Base-by-base conservation (phyloP, 352 stramenopile species). In the Globisporangium carolinianum region DNA sequence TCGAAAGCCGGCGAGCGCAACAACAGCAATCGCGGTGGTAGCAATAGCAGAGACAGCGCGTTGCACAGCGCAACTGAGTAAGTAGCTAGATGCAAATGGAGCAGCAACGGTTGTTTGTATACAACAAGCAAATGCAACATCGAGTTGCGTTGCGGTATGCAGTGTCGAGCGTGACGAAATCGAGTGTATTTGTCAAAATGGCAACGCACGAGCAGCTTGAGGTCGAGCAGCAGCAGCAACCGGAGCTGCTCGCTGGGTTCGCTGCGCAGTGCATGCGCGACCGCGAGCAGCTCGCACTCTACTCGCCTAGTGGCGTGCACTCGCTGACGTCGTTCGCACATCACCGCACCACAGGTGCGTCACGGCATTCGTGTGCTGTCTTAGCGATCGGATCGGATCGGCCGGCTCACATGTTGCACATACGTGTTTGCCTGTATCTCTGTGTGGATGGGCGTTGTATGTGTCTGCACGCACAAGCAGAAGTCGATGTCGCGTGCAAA, bases 401-500 rank as follows among this genome's bases (percentile, higher is more conserved):
- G 24, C 24, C 24, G 24, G 1, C 24, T 24, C 24, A 24, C 24
- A 24, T 24, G 24, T 24, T 24, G 24, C 24, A 24, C 24, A 2
- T 2, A 24, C 24, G 24, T 24, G 24, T 24, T 24, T 24, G 24
- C 24, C 24, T 24, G 24, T 24, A 24, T 24, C 24, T 24, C 24
- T 24, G 24, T 24, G 24, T 24, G 24, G 24, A 24, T 24, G 24
- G 1, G 24, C 1, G 24, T 24, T 24, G 24, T 24, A 24, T 24
- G 24, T 24, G 24, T 24, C 24, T 24, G 24, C 24, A 24, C 24
- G 24, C 24, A 24, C 24, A 24, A 24, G 24, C 24, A 91, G 84
- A 89, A 50, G 78, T 94, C 43, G 84, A 94, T 52, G 70, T 94
- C 39, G 82, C 84, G 39, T 94, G 84, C 61, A 87, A 89, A 61